These are phyloP conservation scores for Phialemoniopsis sp. DNA, from an alignment of 2,329 filamentous ascomycete genomes.

Conservation along the genomic window DNA sequence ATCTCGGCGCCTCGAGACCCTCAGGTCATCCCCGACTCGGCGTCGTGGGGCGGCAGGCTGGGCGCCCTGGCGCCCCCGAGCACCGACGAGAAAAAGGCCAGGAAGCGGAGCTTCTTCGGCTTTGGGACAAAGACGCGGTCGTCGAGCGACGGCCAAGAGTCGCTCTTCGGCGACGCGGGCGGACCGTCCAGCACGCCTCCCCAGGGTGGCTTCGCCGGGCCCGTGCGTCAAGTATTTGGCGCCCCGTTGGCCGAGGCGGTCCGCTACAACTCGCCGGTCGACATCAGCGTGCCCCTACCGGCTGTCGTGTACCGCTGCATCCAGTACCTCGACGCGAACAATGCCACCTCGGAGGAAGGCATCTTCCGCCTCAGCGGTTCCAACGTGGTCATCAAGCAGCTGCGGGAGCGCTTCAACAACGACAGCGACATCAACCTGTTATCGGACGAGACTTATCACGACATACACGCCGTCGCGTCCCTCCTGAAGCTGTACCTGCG, in stretches of 20 bases:
- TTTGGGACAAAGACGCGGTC: slow-evolving; percentile 57
- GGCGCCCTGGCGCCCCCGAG: slow-evolving; percentile 40
- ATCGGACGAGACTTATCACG: slow-evolving; percentile 79
- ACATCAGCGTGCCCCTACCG: slow-evolving; percentile 72
- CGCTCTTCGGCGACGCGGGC: slow-evolving; percentile 40
- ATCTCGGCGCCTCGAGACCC: slow-evolving; percentile 87
- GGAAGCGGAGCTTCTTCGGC: slow-evolving; percentile 77
- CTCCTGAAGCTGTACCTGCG: slow-evolving; percentile 91
- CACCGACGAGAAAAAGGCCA: slow-evolving; percentile 70
- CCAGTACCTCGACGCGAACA: slow-evolving; percentile 82
- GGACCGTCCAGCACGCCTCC: slow-evolving; percentile 34
- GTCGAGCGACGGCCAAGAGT: slow-evolving; percentile 55
- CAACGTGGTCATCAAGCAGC: slow-evolving; percentile 84
- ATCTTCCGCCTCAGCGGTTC: slow-evolving; percentile 98
- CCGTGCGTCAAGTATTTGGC: slow-evolving; percentile 74
- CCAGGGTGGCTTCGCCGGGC: slow-evolving; percentile 25
- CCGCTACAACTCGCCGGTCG: slow-evolving; percentile 68
- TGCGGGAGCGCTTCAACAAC: slow-evolving; percentile 88
- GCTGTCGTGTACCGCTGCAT: slow-evolving; percentile 95
- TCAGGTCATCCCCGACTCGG: slow-evolving; percentile 75
- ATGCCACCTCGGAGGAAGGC: slow-evolving; percentile 81
- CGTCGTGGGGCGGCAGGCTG: slow-evolving; percentile 83
- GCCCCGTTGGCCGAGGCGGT: slow-evolving; percentile 83
- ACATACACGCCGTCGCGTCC: slow-evolving; percentile 93
- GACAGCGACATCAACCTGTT: slow-evolving; percentile 90